A percentile compares a stretch with the other conserved stretches of the same genome.
These are phyloP conservation scores for Neoboletus brunneissimus DNA, from an alignment of 768 basidiomycete genomes.

Conservation along the genomic window DNA sequence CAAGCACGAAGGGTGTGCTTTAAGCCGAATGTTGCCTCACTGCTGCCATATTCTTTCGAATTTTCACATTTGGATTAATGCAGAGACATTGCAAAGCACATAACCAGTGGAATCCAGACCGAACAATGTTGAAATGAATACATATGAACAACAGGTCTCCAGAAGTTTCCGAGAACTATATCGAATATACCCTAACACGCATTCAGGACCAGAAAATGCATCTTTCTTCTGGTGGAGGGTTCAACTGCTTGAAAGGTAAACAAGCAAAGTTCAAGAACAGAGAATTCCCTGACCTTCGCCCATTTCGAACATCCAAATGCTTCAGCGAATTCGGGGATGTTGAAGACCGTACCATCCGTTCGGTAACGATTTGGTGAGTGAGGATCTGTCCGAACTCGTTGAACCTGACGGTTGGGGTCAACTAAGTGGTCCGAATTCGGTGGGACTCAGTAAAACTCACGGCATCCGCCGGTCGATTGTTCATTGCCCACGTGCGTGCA, in stretches of 20 bases:
- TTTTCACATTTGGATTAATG: not conserved
- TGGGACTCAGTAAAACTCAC: slow-evolving; percentile 38
- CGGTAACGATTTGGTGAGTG: slow-evolving; percentile 82
- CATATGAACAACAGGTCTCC: slow-evolving; percentile 9
- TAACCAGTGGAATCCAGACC: not conserved
- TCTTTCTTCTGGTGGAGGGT: slow-evolving; percentile 74
- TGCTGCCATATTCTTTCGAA: not conserved
- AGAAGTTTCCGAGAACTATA: slow-evolving; percentile 1
- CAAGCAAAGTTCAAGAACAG: not conserved
- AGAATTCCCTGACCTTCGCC: slow-evolving; percentile 56
- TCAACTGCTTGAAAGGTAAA: slow-evolving; percentile 48
- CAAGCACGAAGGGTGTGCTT: slow-evolving; percentile 95
- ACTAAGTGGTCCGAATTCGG: not conserved
- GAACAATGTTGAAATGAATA: slow-evolving; percentile 13
- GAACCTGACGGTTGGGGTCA: slow-evolving; percentile 44
- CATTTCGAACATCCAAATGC: slow-evolving; percentile 80
- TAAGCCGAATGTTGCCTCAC: slow-evolving; percentile 26
- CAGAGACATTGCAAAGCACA: slow-evolving; percentile 1
- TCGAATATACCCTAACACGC: not conserved
- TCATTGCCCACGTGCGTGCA: slow-evolving; percentile 82
- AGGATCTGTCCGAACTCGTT: slow-evolving; percentile 81
- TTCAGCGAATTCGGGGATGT: slow-evolving; percentile 84
- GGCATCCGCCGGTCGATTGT: slow-evolving; percentile 74
- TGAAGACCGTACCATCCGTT: slow-evolving; percentile 82
- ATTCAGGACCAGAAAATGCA: slow-evolving; percentile 76